Conservation (phyloP, 148 eudicot species). For the Salicornia ramosissima region DNA sequence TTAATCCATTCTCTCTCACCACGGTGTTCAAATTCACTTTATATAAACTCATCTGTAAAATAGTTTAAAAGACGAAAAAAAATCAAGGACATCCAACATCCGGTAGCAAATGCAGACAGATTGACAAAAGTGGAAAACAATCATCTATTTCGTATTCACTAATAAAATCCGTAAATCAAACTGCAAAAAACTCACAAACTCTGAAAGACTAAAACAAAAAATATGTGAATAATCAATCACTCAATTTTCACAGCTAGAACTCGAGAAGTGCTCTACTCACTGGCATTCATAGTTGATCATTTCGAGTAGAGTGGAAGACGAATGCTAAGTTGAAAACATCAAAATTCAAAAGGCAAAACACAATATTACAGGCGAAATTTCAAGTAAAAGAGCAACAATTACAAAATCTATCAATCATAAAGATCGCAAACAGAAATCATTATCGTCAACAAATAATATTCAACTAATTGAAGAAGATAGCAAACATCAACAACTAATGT, state of each 20-base stretch:
- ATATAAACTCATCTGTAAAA: too few species aligned
- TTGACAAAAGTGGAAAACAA: background rate
- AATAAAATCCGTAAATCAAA: constrained; percentile 9
- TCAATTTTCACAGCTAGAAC: too few species aligned
- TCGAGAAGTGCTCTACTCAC: too few species aligned
- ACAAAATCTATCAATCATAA: too few species aligned
- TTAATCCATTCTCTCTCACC: too few species aligned
- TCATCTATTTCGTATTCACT: background rate
- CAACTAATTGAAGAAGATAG: too few species aligned
- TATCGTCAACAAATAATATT: too few species aligned
- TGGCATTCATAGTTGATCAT: background rate
- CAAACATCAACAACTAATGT: background rate
- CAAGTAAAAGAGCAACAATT: background rate
- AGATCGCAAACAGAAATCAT: background rate
- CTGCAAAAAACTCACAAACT: background rate
- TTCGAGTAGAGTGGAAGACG: background rate
- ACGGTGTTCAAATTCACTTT: too few species aligned
- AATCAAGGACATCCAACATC: too few species aligned
- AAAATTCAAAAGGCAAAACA: background rate
- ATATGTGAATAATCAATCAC: background rate
- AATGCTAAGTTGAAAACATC: too few species aligned
- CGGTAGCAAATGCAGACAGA: too few species aligned
- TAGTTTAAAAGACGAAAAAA: too few species aligned
- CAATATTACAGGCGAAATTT: background rate
- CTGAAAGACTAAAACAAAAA: background rate